Conservation (phyloP, 345 rosid genomes). For the Punica granatum region DNA sequence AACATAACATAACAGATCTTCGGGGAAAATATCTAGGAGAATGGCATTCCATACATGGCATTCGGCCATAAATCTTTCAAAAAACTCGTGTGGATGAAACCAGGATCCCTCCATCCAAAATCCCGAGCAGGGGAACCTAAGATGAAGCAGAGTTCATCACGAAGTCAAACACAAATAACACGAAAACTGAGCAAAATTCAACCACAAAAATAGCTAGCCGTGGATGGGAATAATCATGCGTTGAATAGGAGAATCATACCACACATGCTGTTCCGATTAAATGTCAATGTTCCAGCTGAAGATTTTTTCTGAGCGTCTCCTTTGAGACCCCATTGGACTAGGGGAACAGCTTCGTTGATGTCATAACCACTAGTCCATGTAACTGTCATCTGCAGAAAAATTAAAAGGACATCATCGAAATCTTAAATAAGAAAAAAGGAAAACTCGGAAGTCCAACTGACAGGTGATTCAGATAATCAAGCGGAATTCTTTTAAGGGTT, state of each 20-base stretch:
- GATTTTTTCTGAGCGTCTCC: conserved; percentile 35
- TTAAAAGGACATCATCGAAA: conserved; percentile 1
- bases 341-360: conserved; percentile 65
- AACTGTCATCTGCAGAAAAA: conserved; percentile 65
- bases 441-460: background rate
- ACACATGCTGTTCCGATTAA: conserved; percentile 72
- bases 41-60: conserved; percentile 18
- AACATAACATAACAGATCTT: background rate
- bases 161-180: background rate
- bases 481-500: background rate
- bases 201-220: conserved; percentile 1
- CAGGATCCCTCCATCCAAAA: conserved; percentile 49
- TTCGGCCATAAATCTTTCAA: conserved; percentile 45
- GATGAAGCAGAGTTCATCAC: background rate
- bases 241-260: conserved; percentile 35
- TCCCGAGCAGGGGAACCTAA: conserved; percentile 43
- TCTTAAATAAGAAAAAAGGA: background rate
- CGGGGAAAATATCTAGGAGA: background rate
- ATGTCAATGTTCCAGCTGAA: conserved; percentile 83
- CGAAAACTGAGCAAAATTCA: background rate
- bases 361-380: conserved; percentile 98
- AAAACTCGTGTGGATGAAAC: conserved; percentile 42
- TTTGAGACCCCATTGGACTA: conserved; percentile 62
- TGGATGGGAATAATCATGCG: background rate
- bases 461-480: background rate